Percentiles rank a stretch among this genome's conserved stretches.
Conservation (phyloP, 441 rosid genomes). For the Cnidoscolus chayamansa region DNA sequence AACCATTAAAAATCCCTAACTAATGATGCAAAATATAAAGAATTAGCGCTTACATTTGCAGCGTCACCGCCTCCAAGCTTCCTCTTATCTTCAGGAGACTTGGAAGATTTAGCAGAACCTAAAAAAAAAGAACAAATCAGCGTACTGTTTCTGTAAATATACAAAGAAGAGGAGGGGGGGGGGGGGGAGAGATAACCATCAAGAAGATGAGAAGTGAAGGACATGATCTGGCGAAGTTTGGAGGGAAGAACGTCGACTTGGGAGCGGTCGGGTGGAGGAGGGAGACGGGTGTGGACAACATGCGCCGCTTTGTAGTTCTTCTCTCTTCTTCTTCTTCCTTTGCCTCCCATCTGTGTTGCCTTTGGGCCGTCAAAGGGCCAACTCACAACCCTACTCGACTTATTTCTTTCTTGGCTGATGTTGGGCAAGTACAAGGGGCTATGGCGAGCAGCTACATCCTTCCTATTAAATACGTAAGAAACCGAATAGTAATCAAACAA, state of each 20-base stretch:
- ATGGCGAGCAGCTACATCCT: no score
- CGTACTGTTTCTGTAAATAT: not conserved
- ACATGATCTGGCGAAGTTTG: slow-evolving; percentile 72
- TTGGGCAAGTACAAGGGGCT: no score
- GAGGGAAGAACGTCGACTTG: slow-evolving; percentile 67
- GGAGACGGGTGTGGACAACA: slow-evolving; percentile 59
- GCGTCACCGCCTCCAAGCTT: slow-evolving; percentile 9
- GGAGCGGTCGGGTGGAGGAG: slow-evolving; percentile 80
- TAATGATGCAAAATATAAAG: not conserved
- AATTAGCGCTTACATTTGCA: slow-evolving; percentile 19
- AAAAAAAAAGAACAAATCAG: not conserved
- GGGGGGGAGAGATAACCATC: slow-evolving; percentile 9
- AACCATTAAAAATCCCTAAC: slow-evolving; percentile 11
- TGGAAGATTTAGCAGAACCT: slow-evolving; percentile 24
- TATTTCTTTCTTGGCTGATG: no score
- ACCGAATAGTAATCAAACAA: no score
- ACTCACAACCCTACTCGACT: not conserved
- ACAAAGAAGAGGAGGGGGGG: not conserved
- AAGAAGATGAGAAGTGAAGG: slow-evolving; percentile 38
- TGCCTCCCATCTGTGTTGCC: slow-evolving; percentile 60
- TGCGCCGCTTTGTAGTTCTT: slow-evolving; percentile 79
- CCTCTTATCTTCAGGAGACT: slow-evolving; percentile 18
- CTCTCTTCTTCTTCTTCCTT: slow-evolving; percentile 75
- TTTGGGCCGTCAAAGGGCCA: not conserved
- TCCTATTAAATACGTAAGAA: no score